Evolutionary conservation across 2,329 filamentous ascomycete species (phyloP), one percentile per base, ranked within the genome.

Genomic region (Acrocalymma vagum): DNA sequence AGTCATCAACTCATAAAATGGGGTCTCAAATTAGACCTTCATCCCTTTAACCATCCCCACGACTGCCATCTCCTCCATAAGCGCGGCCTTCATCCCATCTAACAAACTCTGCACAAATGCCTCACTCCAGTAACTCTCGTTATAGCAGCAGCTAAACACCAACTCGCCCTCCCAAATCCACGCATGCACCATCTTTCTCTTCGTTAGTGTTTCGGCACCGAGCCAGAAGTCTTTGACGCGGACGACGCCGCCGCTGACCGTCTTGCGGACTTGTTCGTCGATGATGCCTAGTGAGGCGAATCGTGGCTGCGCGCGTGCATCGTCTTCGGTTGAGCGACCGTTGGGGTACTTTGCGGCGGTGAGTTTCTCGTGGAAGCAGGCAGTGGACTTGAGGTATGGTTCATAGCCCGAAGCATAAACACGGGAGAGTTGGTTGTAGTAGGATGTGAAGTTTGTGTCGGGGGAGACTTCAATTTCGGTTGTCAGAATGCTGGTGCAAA

Each of bases 131-230:
- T 43, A 60, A 27, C 43, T 58, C 36, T 60, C 52, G 22, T 60
- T 60, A 20, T 45, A 60, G 14, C 50, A 56, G 23, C 50, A 45
- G 21, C 54, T 58, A 11, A 53, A 55, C 13, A 51, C 41, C 7
- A 58, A 45, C 29, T 55, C 34, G 15, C 38, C 48, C 13, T 60
- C 44, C 40, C 45, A 58, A 9, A 58, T 43, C 56, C 56, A 60
- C 1, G 46, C 45, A 29, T 60, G 56, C 22, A 60, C 56, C 52
- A 60, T 58, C 44, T 48, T 58, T 11, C 55, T 38, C 48, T 48
- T 51, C n/a, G 52, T 54, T 27, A 60, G 37, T 5, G 48, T 56
- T 33, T 60, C 56, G 1, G 44, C 51, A 6, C 56, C 56, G 11
- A 60, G 28, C 56, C 56, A 60, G 13, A 60, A 60, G 22, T 56